Percentiles rank a stretch among this genome's conserved stretches.
Conservation (phyloP, 2,329 filamentous ascomycete genomes). For the Arthrinium phaeospermum region DNA sequence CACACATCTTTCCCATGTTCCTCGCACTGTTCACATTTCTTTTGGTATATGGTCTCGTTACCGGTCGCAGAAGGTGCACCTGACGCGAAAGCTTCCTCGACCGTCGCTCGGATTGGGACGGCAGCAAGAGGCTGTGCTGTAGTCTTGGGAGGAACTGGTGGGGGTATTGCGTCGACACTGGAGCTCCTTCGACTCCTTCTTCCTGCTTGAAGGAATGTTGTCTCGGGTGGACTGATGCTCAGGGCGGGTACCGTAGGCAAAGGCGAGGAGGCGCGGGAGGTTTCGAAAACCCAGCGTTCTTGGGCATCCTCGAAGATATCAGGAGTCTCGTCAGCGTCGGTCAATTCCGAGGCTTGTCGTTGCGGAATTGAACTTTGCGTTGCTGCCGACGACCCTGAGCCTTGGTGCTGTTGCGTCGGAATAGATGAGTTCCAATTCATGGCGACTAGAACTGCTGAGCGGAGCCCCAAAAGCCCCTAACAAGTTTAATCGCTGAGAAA, state of each 20-base stretch:
- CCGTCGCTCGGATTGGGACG: not conserved
- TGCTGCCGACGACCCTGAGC: not conserved
- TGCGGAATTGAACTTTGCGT: not conserved
- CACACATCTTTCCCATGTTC: constrained; percentile 5
- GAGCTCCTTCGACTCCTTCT: not conserved
- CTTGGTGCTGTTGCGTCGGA: not conserved
- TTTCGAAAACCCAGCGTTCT: constrained; percentile 11
- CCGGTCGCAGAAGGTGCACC: not conserved
- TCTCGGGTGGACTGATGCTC: not conserved
- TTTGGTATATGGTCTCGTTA: constrained; percentile 4
- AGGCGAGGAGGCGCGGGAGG: not conserved
- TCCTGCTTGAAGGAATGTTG: not conserved
- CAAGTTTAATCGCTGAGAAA: not conserved
- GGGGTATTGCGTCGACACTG: not conserved
- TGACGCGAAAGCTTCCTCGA: not conserved
- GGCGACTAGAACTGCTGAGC: not conserved
- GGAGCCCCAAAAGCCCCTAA: not conserved
- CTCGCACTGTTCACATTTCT: constrained; percentile 18
- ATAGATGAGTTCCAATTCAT: not conserved
- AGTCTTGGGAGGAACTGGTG: not conserved
- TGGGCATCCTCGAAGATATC: constrained; percentile 14
- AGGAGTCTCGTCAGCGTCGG: constrained; percentile 1
- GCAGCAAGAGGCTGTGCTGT: not conserved
- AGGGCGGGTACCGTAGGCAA: not conserved
- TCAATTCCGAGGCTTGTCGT: constrained; percentile 13